These are phyloP conservation scores for Cryphonectria radicalis DNA, from an alignment of 2,329 filamentous ascomycete genomes.

Conservation along the genomic window DNA sequence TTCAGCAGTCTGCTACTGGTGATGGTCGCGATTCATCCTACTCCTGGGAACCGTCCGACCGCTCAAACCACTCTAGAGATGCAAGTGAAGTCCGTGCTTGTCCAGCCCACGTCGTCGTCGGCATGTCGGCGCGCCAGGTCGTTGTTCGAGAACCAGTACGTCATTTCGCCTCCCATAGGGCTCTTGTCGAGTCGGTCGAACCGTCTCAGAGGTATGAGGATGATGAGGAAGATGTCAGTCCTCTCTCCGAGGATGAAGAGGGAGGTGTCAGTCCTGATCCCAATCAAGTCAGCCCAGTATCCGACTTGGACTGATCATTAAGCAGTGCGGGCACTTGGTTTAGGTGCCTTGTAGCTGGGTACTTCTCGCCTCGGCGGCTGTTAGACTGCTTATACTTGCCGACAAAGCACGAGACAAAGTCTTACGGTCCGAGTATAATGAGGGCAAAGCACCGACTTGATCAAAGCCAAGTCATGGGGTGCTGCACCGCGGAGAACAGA, in stretches of 20 bases:
- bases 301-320: neutral
- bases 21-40: neutral
- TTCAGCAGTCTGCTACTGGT: neutral
- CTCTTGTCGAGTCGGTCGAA: neutral
- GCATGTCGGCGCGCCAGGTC: neutral
- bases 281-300: neutral
- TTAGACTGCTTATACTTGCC: neutral
- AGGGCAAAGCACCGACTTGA: neutral
- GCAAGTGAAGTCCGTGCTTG: neutral
- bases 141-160: neutral
- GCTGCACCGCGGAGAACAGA: no score
- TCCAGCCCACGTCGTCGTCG: neutral
- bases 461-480: no score
- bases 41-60: conserved; percentile 1
- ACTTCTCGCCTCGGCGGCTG: neutral
- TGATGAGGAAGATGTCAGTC: neutral
- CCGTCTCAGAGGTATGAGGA: neutral
- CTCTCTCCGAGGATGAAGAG: neutral
- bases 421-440: neutral
- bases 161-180: neutral
- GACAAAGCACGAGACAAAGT: neutral
- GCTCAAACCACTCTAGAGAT: neutral
- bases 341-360: neutral
- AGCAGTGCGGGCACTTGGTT: neutral
- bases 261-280: neutral